These are phyloP conservation scores for Casuarina glauca DNA, from an alignment of 306 rosid genomes.

Conservation along the genomic window DNA sequence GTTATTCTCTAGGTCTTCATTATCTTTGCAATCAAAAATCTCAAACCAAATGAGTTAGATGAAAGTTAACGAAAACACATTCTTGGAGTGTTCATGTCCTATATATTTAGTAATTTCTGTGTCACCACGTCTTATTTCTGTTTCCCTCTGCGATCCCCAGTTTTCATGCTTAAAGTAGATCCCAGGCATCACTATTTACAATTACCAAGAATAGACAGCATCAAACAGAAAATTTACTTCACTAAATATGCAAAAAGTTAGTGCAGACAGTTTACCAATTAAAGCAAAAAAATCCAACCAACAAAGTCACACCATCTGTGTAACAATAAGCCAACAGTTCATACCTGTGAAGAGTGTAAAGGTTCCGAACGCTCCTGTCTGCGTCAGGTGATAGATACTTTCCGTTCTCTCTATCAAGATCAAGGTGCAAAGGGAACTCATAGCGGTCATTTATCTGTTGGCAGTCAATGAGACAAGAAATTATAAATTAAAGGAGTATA, in stretches of 20 bases:
- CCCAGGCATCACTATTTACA: not conserved
- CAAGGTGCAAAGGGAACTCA: conserved; percentile 91
- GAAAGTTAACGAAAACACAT: not conserved
- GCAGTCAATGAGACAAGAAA: not conserved
- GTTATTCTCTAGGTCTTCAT: not conserved
- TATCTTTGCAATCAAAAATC: not conserved
- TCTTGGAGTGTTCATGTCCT: not conserved
- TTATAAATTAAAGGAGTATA: not conserved
- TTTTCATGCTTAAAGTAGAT: not conserved
- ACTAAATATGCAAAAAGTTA: not conserved
- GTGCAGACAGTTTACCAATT: not conserved
- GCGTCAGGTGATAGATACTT: conserved; percentile 91
- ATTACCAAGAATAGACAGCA: not conserved
- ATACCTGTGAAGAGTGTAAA: conserved; percentile 90
- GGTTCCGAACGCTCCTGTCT: conserved; percentile 86
- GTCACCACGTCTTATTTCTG: not conserved
- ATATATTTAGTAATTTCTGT: not conserved
- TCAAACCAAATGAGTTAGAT: not conserved
- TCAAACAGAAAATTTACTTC: not conserved
- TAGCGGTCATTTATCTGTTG: conserved; percentile 91
- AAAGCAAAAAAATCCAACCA: not conserved
- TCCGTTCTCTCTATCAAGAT: conserved; percentile 90
- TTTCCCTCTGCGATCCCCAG: not conserved
- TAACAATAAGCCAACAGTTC: not conserved
- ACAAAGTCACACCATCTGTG: not conserved